Evolutionary conservation across 208 protist genomes (phyloP).

Genomic region (Trypanosoma brucei): DNA sequence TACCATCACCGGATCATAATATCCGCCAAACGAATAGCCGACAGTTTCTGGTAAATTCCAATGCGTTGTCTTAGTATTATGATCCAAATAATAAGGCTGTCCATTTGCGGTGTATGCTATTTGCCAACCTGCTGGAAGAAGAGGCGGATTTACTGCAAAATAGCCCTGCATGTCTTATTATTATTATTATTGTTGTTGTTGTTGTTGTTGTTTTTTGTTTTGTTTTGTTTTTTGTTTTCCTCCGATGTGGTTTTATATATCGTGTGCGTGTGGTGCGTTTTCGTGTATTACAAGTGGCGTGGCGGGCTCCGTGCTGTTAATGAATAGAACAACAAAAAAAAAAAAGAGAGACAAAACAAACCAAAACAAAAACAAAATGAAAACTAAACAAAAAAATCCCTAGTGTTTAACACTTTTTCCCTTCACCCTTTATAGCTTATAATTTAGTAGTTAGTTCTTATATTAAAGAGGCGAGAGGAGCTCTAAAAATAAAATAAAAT

Average conservation of each 20-base stretch:
- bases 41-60: conserved; percentile 57
- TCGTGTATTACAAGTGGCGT: not conserved
- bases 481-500: too few relatives aligned
- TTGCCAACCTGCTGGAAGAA: conserved; percentile 76
- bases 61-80: conserved; percentile 85
- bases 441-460: conserved; percentile 23
- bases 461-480: conserved; percentile 3
- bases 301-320: not conserved
- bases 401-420: not conserved
- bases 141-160: conserved; percentile 36
- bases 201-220: conserved; percentile 8
- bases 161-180: conserved; percentile 50
- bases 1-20: conserved; percentile 25
- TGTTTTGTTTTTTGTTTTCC: conserved; percentile 8
- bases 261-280: not conserved
- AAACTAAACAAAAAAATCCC: not conserved
- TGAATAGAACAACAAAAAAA: not conserved
- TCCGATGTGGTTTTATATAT: not conserved
- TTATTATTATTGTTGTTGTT: conserved; percentile 6
- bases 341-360: too few relatives aligned
- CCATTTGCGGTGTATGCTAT: conserved; percentile 65
- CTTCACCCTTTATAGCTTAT: conserved; percentile 1
- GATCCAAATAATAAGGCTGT: conserved; percentile 79
- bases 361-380: too few relatives aligned
- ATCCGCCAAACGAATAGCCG: conserved; percentile 21